phyloP scores from a whole-genome alignment of 805 yeast species.

The Alloascoidea africana region DNA sequence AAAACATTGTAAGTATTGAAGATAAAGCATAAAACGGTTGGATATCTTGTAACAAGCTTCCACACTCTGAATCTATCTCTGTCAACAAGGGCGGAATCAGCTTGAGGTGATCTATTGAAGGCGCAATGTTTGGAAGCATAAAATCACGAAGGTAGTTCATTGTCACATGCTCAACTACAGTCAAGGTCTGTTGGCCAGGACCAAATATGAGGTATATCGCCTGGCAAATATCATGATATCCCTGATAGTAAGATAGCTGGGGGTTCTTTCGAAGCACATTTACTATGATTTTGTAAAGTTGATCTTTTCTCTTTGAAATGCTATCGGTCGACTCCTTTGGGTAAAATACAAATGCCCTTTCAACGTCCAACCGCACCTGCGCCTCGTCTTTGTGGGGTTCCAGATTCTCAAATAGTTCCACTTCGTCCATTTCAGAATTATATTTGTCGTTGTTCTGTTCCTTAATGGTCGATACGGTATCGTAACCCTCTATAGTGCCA shows the following conservation, averaged over 20 bases:
- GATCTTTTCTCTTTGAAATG: slow-evolving; percentile 20
- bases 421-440: slow-evolving; percentile 13
- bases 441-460: not conserved
- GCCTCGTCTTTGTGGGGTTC: slow-evolving; percentile 53
- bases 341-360: slow-evolving; percentile 43
- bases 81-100: slow-evolving; percentile 51
- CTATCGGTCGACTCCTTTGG: slow-evolving; percentile 18
- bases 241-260: slow-evolving; percentile 68
- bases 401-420: slow-evolving; percentile 8
- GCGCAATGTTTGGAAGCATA: slow-evolving; percentile 56
- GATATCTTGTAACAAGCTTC: slow-evolving; percentile 20
- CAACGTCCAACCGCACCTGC: slow-evolving; percentile 69
- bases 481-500: slow-evolving; percentile 1
- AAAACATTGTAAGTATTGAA: slow-evolving; percentile 58
- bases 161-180: slow-evolving; percentile 39
- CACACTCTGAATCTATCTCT: slow-evolving; percentile 29
- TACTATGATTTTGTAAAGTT: slow-evolving; percentile 29
- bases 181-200: slow-evolving; percentile 12
- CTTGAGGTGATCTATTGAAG: slow-evolving; percentile 48
- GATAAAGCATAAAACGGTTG: slow-evolving; percentile 62
- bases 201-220: slow-evolving; percentile 41
- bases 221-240: slow-evolving; percentile 78
- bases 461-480: not conserved
- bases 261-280: slow-evolving; percentile 48
- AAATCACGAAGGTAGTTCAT: slow-evolving; percentile 63